phyloP scores from a whole-genome alignment of 2,329 filamentous ascomycete species.

The Whalleya microplaca region DNA sequence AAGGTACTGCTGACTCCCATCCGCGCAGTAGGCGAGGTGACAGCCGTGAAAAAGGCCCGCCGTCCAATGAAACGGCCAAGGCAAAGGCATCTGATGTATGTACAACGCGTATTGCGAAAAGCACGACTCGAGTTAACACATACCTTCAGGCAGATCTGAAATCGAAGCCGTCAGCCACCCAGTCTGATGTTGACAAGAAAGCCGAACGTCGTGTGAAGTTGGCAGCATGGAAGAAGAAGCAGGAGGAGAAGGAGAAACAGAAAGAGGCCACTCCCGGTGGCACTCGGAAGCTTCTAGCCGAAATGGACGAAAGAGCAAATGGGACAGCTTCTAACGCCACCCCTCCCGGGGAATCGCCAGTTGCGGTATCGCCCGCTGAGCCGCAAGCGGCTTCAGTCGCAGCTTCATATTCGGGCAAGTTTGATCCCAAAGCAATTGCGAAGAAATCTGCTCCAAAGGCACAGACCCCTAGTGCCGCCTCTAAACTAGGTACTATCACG shows the following conservation, averaged over 20 bases:
- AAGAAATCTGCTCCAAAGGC: slow-evolving; percentile 71
- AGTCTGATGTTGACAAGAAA: slow-evolving; percentile 75
- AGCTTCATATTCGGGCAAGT: slow-evolving; percentile 73
- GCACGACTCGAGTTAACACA: slow-evolving; percentile 27
- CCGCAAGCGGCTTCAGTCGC: slow-evolving; percentile 55
- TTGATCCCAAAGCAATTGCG: slow-evolving; percentile 83
- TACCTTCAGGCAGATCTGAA: slow-evolving; percentile 54
- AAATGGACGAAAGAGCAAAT: slow-evolving; percentile 73
- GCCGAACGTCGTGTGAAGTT: slow-evolving; percentile 80
- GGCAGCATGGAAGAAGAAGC: slow-evolving; percentile 91
- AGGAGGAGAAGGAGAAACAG: slow-evolving; percentile 76
- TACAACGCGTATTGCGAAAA: slow-evolving; percentile 16
- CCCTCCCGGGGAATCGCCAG: slow-evolving; percentile 51
- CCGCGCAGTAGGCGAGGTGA: slow-evolving; percentile 69
- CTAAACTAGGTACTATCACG: slow-evolving; percentile 54
- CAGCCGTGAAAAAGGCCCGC: slow-evolving; percentile 57
- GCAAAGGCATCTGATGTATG: slow-evolving; percentile 62
- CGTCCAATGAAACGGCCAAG: slow-evolving; percentile 51
- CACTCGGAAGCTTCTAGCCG: slow-evolving; percentile 68
- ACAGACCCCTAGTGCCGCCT: slow-evolving; percentile 57
- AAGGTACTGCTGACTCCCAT: slow-evolving; percentile 73
- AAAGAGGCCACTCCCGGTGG: slow-evolving; percentile 68
- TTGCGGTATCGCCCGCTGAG: slow-evolving; percentile 53
- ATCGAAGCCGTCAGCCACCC: slow-evolving; percentile 52
- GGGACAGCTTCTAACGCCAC: slow-evolving; percentile 50